Conservation (phyloP, 495 filamentous ascomycete genomes). For the Hypoxylon fragiforme region DNA sequence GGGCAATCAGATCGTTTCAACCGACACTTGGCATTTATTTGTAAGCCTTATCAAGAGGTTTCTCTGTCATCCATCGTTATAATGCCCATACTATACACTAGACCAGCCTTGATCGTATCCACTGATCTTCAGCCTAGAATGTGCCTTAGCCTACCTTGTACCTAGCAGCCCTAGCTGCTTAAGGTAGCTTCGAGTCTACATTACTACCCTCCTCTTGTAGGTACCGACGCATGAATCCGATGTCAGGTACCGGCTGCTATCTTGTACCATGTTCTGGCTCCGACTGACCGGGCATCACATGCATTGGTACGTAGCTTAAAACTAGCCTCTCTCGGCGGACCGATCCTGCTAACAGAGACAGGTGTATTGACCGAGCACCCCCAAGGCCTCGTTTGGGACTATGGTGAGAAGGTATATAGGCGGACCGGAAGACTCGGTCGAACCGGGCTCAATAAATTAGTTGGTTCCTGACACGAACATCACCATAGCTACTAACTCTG, state of each 20-base stretch:
- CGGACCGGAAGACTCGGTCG: no score
- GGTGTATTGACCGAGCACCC: background rate
- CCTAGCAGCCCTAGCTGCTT: no score
- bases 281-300: background rate
- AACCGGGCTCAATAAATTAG: no score
- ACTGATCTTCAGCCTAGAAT: background rate
- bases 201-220: no score
- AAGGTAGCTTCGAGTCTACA: no score
- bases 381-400: background rate
- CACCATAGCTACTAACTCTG: conserved; percentile 1
- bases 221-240: background rate
- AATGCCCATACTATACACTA: background rate
- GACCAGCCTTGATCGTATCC: background rate
- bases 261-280: background rate
- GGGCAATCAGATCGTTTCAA: no score
- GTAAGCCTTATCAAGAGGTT: background rate
- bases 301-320: background rate
- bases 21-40: background rate
- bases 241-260: background rate
- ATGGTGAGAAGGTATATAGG: no score
- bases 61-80: background rate
- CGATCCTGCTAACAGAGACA: background rate
- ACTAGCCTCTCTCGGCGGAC: background rate
- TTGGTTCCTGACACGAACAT: background rate
- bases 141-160: background rate